These are phyloP conservation scores for Chrysanthemum seticuspe DNA, from an alignment of 129 eudicot genomes.

Conservation along the genomic window DNA sequence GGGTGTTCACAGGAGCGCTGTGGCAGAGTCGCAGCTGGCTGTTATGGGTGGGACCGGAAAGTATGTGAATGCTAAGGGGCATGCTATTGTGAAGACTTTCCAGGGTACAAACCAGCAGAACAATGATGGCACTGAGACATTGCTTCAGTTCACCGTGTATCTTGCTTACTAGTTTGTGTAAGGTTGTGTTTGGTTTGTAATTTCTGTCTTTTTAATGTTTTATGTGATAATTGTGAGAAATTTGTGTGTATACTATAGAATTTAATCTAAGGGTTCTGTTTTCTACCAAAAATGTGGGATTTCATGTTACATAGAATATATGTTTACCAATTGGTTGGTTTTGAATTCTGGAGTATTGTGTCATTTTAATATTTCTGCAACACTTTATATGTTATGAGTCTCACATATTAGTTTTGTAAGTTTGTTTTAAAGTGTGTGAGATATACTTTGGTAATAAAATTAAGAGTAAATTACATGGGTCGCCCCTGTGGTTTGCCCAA, in stretches of 20 bases:
- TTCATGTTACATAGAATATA: no score
- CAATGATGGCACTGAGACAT: constrained; percentile 75
- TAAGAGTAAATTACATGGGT: no score
- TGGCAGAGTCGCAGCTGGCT: constrained; percentile 71
- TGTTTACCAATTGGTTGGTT: no score
- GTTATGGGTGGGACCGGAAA: constrained; percentile 91
- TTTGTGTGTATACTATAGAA: background rate
- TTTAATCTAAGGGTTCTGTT: background rate
- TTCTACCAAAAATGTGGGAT: background rate
- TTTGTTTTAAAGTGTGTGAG: no score
- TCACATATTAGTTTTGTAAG: no score
- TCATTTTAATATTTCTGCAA: no score
- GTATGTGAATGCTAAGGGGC: constrained; percentile 75
- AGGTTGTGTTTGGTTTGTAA: constrained; percentile 17
- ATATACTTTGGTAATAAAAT: no score
- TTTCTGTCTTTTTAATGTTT: background rate
- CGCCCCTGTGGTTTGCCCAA: no score
- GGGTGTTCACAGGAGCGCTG: constrained; percentile 70
- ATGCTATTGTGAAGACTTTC: constrained; percentile 50
- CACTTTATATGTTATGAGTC: no score
- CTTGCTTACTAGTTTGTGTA: constrained; percentile 41
- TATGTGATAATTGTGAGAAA: background rate
- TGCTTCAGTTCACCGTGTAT: constrained; percentile 56
- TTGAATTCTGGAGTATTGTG: no score
- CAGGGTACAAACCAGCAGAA: constrained; percentile 45